Evolutionary conservation across 768 basidiomycete genomes (phyloP).

Genomic region (Harrya chromipes): DNA sequence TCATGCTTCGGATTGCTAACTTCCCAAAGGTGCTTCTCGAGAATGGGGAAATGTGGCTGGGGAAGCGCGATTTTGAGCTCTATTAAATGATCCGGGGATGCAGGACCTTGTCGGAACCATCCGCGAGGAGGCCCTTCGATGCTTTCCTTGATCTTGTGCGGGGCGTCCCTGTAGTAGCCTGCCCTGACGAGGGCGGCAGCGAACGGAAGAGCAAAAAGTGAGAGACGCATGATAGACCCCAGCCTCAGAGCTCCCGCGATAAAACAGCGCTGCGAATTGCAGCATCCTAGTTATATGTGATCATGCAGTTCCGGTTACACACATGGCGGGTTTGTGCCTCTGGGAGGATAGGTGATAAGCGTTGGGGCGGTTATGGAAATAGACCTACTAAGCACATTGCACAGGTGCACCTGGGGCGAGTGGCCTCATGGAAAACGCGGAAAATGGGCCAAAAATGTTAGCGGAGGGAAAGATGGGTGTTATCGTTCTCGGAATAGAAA

Average conservation of each 20-base stretch:
- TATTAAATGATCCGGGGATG: slow-evolving; percentile 46
- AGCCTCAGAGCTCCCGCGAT: not conserved
- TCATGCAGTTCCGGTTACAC: not conserved
- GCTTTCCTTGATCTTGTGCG: slow-evolving; percentile 47
- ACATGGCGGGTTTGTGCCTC: too few relatives aligned
- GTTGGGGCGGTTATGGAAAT: not conserved
- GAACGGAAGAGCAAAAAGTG: slow-evolving; percentile 12
- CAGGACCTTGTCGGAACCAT: slow-evolving; percentile 44
- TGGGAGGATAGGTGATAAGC: not conserved
- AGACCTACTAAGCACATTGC: not conserved
- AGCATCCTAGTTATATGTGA: slow-evolving; percentile 10
- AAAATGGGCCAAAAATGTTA: not conserved
- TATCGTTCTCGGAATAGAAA: slow-evolving; percentile 7
- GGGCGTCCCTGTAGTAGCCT: slow-evolving; percentile 5
- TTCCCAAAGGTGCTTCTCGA: slow-evolving; percentile 54
- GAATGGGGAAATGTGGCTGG: slow-evolving; percentile 46
- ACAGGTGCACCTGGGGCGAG: not conserved
- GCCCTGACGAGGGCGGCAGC: slow-evolving; percentile 12
- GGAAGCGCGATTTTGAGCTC: slow-evolving; percentile 56
- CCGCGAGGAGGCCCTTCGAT: slow-evolving; percentile 42
- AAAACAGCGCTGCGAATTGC: not conserved
- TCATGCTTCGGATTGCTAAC: slow-evolving; percentile 55
- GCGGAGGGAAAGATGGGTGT: not conserved
- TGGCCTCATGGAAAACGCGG: not conserved
- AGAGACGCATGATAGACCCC: slow-evolving; percentile 9